Percentiles rank a stretch among this genome's conserved stretches.
Evolutionary conservation across 257 asterid genomes (phyloP).

Genomic region (Rauvolfia tetraphylla): DNA sequence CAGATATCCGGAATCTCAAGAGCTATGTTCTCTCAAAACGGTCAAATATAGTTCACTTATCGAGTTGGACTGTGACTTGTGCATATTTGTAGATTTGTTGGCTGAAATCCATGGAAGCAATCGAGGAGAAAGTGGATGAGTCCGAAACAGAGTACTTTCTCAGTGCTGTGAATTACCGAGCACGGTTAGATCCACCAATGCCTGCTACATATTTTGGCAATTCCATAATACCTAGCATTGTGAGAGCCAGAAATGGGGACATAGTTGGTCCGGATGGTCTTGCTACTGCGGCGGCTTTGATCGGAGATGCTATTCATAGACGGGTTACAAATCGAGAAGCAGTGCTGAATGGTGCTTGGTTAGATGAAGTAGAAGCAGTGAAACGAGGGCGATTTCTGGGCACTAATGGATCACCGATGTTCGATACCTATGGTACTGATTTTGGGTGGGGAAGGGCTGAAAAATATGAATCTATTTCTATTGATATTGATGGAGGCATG

Average conservation of each 20-base stretch:
- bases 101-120: conserved; percentile 12
- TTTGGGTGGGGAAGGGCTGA: conserved; percentile 26
- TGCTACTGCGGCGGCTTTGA: conserved; percentile 18
- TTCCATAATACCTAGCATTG: not conserved
- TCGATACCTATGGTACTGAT: conserved; percentile 19
- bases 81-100: conserved; percentile 27
- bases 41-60: not conserved
- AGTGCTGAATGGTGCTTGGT: conserved; percentile 11
- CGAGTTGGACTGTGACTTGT: conserved; percentile 19
- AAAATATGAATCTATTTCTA: conserved; percentile 15
- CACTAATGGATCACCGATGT: conserved; percentile 22
- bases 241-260: not conserved
- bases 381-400: not conserved
- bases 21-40: not conserved
- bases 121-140: conserved; percentile 8
- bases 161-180: conserved; percentile 16
- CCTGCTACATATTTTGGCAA: conserved; percentile 26
- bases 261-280: conserved; percentile 21
- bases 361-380: not conserved
- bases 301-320: conserved; percentile 17
- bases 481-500: conserved; percentile 6
- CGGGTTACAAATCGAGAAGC: conserved; percentile 15
- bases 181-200: conserved; percentile 21
- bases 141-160: conserved; percentile 14
- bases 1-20: conserved; percentile 14